A percentile compares a stretch with the other conserved stretches of the same genome.
phyloP scores from a whole-genome alignment of 148 eudicot species.

The Vaccinium myrtillus region DNA sequence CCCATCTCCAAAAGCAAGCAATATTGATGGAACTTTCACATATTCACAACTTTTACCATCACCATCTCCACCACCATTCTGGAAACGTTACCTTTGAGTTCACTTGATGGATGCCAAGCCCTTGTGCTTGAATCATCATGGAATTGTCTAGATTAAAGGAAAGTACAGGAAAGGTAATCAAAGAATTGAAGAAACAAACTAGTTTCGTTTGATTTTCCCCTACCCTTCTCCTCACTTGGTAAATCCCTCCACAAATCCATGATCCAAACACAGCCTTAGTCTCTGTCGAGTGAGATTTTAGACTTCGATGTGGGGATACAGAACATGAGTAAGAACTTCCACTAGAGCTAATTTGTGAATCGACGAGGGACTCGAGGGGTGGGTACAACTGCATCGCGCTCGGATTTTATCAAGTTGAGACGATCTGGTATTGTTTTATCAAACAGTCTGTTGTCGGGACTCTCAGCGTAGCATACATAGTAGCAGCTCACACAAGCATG shows the following conservation, averaged over 20 bases:
- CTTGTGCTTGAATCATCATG: background rate
- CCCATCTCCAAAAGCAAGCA: background rate
- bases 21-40: background rate
- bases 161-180: background rate
- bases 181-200: background rate
- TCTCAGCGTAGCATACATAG: slow-evolving; percentile 94
- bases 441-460: slow-evolving; percentile 69
- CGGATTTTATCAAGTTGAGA: slow-evolving; percentile 43
- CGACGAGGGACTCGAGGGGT: slow-evolving; percentile 81
- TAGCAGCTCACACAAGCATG: slow-evolving; percentile 96
- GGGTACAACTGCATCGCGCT: slow-evolving; percentile 55
- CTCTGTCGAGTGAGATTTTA: background rate
- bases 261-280: background rate
- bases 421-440: slow-evolving; percentile 62
- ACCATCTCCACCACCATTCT: background rate
- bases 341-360: slow-evolving; percentile 33
- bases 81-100: background rate
- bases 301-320: background rate
- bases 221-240: background rate
- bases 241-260: background rate
- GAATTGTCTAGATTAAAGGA: background rate
- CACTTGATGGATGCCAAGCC: background rate
- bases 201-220: background rate
- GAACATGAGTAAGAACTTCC: background rate
- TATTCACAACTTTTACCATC: background rate